Evolutionary conservation across 805 yeast genomes (phyloP), one percentile per base, ranked within the genome.

Genomic region (Clavispora asparagi): DNA sequence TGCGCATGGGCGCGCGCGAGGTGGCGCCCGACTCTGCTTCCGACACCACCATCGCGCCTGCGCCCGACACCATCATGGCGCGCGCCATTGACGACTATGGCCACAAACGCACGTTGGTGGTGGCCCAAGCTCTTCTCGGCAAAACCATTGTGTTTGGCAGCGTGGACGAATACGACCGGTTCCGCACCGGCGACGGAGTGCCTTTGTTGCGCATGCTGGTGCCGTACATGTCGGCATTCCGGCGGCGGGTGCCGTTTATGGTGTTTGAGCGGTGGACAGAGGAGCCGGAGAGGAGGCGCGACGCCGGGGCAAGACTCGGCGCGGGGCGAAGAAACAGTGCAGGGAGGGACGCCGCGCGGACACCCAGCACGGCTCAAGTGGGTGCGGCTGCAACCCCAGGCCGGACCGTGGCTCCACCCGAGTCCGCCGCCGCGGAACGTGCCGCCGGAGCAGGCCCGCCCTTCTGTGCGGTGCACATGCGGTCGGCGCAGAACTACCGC

Each of bases 181-280:
- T 68, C 55, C 63, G 62, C 33, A 50, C 67, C 19, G 48, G 70
- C 27, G 43, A 50, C 19, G 75, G 75, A 0, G 52, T 69, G 37
- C 76, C 76, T 0, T 45, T 71, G 9, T 59, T 71, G 49, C 70
- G 64, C 50, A 47, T 70, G 12, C 53, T 55, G 23, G 61, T 61
- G 1, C 75, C 76, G 3, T 68, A 68, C 54, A 53, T 70, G 62
- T 58, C 71, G 7, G 48, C 58, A 6, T 61, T 71, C 43, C 58
- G 71, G 13, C 65, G 67, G 42, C 62, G 59, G 41, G 52, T 64
- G 1, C 74, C 76, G 4, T 64, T 54, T 41, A 57, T 69, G 51
- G 45, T 64, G 8, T 64, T 71, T 47, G 61, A 61, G 39, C 54
- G 56, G 40, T 70, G 53, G 48, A 44, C 55, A 19, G 75, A 71